phyloP scores from a whole-genome alignment of 1,139 yeast genomes.

The Diutina rugosa region DNA sequence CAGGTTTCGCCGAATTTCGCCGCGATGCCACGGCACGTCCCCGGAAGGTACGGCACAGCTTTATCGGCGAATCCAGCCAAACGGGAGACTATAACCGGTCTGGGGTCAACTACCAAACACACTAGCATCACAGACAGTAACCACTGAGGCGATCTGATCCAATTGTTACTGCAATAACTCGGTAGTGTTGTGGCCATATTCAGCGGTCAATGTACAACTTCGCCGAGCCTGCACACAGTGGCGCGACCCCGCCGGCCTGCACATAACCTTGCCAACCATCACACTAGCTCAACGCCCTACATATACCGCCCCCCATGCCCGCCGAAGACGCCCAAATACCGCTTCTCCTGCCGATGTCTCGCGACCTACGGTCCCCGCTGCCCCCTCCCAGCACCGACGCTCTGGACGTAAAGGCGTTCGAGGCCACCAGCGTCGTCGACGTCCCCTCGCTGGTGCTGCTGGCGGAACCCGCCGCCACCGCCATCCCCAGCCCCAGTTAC shows the following conservation, averaged over 20 bases:
- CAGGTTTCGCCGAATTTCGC: background rate
- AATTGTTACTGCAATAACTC: too few relatives aligned
- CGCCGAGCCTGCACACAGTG: too few relatives aligned
- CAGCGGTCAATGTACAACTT: too few relatives aligned
- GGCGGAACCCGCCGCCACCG: background rate
- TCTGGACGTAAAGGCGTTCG: background rate
- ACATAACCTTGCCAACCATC: background rate
- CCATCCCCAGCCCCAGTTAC: background rate
- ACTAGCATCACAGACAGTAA: too few relatives aligned
- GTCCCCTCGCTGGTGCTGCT: background rate
- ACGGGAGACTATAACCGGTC: accelerated
- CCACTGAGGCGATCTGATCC: too few relatives aligned
- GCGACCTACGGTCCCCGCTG: background rate
- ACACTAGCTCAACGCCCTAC: background rate
- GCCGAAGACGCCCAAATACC: background rate
- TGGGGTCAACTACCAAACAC: too few relatives aligned
- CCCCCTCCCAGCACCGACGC: background rate
- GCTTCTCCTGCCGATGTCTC: background rate
- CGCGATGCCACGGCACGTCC: background rate
- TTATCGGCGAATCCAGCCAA: background rate
- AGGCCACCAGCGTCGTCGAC: background rate
- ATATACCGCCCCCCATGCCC: background rate
- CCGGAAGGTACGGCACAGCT: background rate
- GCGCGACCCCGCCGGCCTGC: background rate
- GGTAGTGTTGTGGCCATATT: too few relatives aligned